Conservation (phyloP, 164 flowering plant genomes). For the Vitis amurensis region DNA sequence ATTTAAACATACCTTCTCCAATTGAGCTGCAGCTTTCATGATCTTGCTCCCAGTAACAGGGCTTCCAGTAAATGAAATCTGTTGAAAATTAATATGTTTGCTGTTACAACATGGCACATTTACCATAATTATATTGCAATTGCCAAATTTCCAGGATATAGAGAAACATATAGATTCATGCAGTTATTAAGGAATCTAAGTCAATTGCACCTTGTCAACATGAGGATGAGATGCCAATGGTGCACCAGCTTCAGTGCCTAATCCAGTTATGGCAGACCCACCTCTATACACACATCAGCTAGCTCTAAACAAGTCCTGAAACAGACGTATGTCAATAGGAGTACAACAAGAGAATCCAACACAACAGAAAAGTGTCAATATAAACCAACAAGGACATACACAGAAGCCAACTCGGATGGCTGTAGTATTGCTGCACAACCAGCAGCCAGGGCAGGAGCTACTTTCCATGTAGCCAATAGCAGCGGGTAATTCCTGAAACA, state of each 20-base stretch:
- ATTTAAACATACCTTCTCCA: slow-evolving; percentile 63
- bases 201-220: slow-evolving; percentile 77
- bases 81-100: slow-evolving; percentile 14
- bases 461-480: slow-evolving; percentile 96
- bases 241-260: slow-evolving; percentile 95
- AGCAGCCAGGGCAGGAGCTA: slow-evolving; percentile 97
- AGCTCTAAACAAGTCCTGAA: slow-evolving; percentile 95
- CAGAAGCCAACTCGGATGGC: slow-evolving; percentile 92
- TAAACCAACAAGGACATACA: slow-evolving; percentile 45
- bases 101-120: too few relatives aligned
- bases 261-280: slow-evolving; percentile 93
- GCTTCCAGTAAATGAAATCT: slow-evolving; percentile 99
- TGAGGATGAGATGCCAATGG: slow-evolving; percentile 92
- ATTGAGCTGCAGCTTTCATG: slow-evolving; percentile 88
- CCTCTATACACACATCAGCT: slow-evolving; percentile 81
- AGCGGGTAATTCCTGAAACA: slow-evolving; percentile 87
- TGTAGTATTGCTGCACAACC: slow-evolving; percentile 94
- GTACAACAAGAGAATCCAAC: slow-evolving; percentile 2
- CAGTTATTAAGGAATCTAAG: slow-evolving; percentile 2
- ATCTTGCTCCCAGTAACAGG: slow-evolving; percentile 79
- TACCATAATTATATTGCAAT: background rate
- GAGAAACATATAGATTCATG: background rate
- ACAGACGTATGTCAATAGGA: slow-evolving; percentile 1
- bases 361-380: slow-evolving; percentile 1
- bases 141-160: background rate